Evolutionary conservation across 805 yeast genomes (phyloP), one percentile per base, ranked within the genome.

Genomic region (Starmerella cellae): DNA sequence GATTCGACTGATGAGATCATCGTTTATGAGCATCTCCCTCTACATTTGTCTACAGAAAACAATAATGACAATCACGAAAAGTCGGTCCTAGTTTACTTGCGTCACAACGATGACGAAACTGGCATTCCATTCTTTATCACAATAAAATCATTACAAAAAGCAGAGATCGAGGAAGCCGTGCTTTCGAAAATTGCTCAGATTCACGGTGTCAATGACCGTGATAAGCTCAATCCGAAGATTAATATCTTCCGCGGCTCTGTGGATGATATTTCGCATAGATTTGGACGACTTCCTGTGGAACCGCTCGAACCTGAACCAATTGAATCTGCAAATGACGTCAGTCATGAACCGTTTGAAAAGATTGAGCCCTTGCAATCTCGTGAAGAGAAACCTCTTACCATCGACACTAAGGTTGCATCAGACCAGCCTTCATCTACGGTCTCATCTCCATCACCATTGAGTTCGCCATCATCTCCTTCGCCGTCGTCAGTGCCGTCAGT

Each of bases 11-110:
- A 85, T 53, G 69, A 69, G 13, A 66, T 82, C 30, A 68, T 77
- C 41, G 75, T 84, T 49, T 82, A 84, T 56, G 79, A 75, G 22
- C n/a, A n/a, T n/a, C n/a, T n/a, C n/a, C n/a, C n/a, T n/a, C n/a
- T n/a, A n/a, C n/a, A n/a, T n/a, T 3, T 14, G 5, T 14, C 32
- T 9, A 20, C 26, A 17, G 4, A 9, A 6, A n/a, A 23, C 17
- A 13, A 6, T 4, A 14, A 9, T 22, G 16, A 8, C 5, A 14
- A 9, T 13, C n/a, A 31, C 22, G 11, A 17, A 6, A 23, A 11
- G 16, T 9, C 39, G 14, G 39, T 36, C 14, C 41, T 41, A 9
- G 44, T 41, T 5, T 37, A 41, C 14, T 11, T 37, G 29, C 24
- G 44, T 3, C 22, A 23, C 9, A 6, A 23, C 14, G 36, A 30